Base-by-base conservation (phyloP, 2,329 filamentous ascomycete species). In the Xylariaceae sp. region DNA sequence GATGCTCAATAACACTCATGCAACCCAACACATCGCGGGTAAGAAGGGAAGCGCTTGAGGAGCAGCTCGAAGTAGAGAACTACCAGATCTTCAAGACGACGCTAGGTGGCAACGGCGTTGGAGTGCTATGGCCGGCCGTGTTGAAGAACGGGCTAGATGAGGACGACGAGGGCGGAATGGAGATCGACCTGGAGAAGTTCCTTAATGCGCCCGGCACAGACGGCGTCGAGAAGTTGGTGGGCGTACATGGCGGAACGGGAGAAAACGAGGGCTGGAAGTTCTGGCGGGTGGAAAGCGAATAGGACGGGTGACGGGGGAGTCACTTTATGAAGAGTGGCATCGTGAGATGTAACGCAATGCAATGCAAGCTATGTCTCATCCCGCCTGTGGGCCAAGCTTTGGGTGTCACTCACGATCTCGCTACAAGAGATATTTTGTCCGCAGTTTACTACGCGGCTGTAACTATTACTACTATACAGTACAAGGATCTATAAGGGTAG, bases 121-220 rank as follows among this genome's bases (percentile, higher is more conserved):
- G 93, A 29, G 89, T 98, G 2, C 75, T 98, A 4, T 95, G 87
- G 81, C 93, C 93, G 1, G 93, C 93, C 0, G 85, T 96, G 0
- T 71, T 96, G 19, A 87, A 88, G 61, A 95, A 94, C 46, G 87
- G 85, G 4, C 80, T 78, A n/a, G 81, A 85, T 29, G 84, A 88
- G 55, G 85, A 89, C 51, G 73, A 79, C 0, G 79, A 88, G 49
- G 88, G 88, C 26, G 89, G 89, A 18, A 88, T 93, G 69, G 90
- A 96, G 66, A 97, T 98, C 56, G 87, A 95, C 55, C 76, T 91
- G 56, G 89, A 96, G 44, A 74, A 73, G 44, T 81, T 98, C 61
- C 73, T 97, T 41, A 87, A 83, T 42, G 93, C 89, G 0, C 79
- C 89, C 39, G 90, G 87, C 1, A 85, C 83, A 29, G 85, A 90